Percentiles rank a stretch among this genome's conserved stretches.
Conservation (phyloP, 495 filamentous ascomycete species). For the Clohesyomyces aquaticus region DNA sequence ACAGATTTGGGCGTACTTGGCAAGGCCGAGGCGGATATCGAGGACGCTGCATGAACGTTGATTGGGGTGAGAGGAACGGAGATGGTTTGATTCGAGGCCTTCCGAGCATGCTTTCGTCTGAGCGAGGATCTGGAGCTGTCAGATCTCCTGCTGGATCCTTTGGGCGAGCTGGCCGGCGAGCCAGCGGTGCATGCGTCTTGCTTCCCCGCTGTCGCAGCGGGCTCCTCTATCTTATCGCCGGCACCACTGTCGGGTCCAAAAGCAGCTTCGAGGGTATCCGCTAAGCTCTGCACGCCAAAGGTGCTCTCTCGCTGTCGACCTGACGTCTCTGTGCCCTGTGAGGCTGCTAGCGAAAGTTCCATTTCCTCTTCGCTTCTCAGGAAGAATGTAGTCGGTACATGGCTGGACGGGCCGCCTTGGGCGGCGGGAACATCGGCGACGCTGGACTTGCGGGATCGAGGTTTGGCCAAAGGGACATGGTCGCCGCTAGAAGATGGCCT, state of each 20-base stretch:
- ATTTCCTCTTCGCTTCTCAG: slow-evolving; percentile 47
- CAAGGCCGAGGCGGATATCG: slow-evolving; percentile 49
- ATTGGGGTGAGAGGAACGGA: slow-evolving; percentile 63
- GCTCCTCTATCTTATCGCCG: slow-evolving; percentile 41
- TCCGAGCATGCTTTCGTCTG: slow-evolving; percentile 27
- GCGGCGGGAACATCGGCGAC: slow-evolving; percentile 28
- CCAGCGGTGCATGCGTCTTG: slow-evolving; percentile 10
- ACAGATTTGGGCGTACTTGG: slow-evolving; percentile 50
- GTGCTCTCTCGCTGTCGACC: slow-evolving; percentile 30
- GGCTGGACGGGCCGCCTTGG: slow-evolving; percentile 32
- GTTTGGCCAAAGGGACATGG: slow-evolving; percentile 23
- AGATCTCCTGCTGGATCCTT: background rate
- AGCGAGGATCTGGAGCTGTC: slow-evolving; percentile 40
- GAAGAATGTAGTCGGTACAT: slow-evolving; percentile 48
- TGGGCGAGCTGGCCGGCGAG: slow-evolving; percentile 12
- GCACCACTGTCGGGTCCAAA: slow-evolving; percentile 42
- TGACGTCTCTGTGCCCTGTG: slow-evolving; percentile 9
- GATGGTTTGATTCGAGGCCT: slow-evolving; percentile 32
- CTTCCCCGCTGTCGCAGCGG: background rate
- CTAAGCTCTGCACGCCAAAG: slow-evolving; percentile 68
- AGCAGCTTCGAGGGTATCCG: slow-evolving; percentile 56
- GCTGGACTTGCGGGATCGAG: slow-evolving; percentile 40
- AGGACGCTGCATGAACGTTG: slow-evolving; percentile 49
- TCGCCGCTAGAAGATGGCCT: slow-evolving; percentile 37
- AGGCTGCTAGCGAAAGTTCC: slow-evolving; percentile 33